Conservation (phyloP, 345 rosid genomes). For the Nephelium lappaceum region DNA sequence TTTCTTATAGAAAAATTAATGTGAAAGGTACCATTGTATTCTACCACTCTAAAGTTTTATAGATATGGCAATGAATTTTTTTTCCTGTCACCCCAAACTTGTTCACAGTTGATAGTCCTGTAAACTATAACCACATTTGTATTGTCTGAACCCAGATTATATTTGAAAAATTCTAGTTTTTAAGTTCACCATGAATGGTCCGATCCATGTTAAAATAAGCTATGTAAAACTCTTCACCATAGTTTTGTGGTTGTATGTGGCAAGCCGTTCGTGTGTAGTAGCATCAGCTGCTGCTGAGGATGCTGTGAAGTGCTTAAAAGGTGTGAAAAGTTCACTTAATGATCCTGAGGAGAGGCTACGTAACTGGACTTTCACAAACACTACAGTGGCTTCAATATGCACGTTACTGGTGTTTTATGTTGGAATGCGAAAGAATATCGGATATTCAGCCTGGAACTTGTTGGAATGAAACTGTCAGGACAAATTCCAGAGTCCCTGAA, state of each 20-base stretch:
- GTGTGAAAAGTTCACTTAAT: constrained; percentile 37
- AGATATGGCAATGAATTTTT: too few species aligned
- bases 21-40: too few species aligned
- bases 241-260: too few species aligned
- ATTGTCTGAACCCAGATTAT: too few species aligned
- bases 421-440: constrained; percentile 85
- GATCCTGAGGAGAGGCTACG: constrained; percentile 56
- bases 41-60: too few species aligned
- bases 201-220: too few species aligned
- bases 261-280: background rate
- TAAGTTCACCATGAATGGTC: constrained; percentile 2
- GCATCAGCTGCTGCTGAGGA: constrained; percentile 52
- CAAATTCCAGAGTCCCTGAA: constrained; percentile 56
- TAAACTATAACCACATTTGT: too few species aligned
- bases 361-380: constrained; percentile 64
- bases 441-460: constrained; percentile 53
- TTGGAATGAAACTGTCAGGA: constrained; percentile 64
- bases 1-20: too few species aligned
- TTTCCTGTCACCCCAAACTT: too few species aligned
- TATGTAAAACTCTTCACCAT: too few species aligned
- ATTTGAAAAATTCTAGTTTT: too few species aligned
- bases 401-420: constrained; percentile 72
- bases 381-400: constrained; percentile 60
- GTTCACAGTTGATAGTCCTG: too few species aligned
- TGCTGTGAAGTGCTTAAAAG: constrained; percentile 69